Conservation (phyloP, 2,329 filamentous ascomycete genomes). For the Penicillium nordicum region DNA sequence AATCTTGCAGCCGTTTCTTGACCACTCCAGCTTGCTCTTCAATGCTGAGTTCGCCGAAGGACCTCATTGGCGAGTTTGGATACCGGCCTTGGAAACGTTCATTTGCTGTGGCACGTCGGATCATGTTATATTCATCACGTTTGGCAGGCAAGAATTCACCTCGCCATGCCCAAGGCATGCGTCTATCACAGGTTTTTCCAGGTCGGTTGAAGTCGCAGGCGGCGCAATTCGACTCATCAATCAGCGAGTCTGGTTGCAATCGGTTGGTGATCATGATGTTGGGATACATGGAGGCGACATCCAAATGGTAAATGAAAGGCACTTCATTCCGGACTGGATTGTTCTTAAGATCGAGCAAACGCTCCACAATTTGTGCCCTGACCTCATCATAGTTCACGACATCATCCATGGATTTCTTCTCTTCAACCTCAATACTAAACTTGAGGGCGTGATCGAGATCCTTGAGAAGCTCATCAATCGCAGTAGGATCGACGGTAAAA, state of each 20-base stretch:
- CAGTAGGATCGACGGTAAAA: conserved; percentile 82
- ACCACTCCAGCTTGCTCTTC: conserved; percentile 80
- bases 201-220: conserved; percentile 98
- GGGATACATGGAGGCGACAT: conserved; percentile 98
- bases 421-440: conserved; percentile 81
- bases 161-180: conserved; percentile 96
- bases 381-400: conserved; percentile 80
- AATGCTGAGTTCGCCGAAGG: conserved; percentile 73
- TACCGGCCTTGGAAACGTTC: conserved; percentile 83
- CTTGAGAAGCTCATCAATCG: conserved; percentile 80
- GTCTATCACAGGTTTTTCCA: conserved; percentile 92
- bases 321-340: conserved; percentile 81
- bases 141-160: conserved; percentile 96
- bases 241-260: conserved; percentile 98
- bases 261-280: conserved; percentile 99
- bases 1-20: conserved; percentile 83
- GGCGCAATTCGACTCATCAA: conserved; percentile 90
- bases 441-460: conserved; percentile 86
- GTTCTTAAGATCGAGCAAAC: conserved; percentile 68
- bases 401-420: conserved; percentile 76
- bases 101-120: conserved; percentile 83
- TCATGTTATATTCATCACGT: conserved; percentile 99
- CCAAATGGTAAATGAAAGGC: conserved; percentile 94
- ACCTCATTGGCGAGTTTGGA: conserved; percentile 65
- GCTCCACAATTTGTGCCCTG: conserved; percentile 73